Evolutionary conservation across 805 yeast species (phyloP).

Genomic region (Danielozyma ontarioensis): DNA sequence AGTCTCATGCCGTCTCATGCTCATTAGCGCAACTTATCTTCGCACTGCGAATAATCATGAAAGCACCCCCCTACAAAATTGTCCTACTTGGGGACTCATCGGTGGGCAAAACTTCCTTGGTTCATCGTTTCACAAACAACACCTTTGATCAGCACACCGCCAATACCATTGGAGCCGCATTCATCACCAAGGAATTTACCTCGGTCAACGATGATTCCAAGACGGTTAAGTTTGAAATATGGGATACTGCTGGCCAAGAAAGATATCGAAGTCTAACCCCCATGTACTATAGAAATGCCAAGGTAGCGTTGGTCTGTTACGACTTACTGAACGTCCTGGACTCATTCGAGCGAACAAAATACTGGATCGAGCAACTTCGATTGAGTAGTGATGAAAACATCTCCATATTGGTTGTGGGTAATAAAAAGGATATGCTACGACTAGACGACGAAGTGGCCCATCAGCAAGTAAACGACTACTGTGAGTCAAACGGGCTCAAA

Average conservation of each 20-base stretch:
- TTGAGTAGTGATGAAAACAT: conserved; percentile 20
- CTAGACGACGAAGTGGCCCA: conserved; percentile 3
- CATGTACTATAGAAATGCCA: conserved; percentile 42
- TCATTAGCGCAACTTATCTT: too few relatives aligned
- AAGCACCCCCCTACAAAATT: conserved; percentile 30
- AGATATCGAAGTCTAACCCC: conserved; percentile 42
- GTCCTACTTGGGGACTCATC: conserved; percentile 50
- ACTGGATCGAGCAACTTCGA: conserved; percentile 82
- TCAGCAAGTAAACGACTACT: conserved; percentile 13
- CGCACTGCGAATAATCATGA: neutral
- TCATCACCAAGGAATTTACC: conserved; percentile 66
- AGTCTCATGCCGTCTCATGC: too few relatives aligned
- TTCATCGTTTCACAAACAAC: conserved; percentile 68
- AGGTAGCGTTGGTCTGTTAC: conserved; percentile 75
- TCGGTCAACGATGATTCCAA: conserved; percentile 17
- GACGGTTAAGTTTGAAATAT: conserved; percentile 59
- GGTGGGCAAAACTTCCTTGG: conserved; percentile 69
- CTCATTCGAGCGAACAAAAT: conserved; percentile 66
- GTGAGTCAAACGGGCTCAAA: conserved; percentile 12
- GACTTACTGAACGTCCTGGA: conserved; percentile 54
- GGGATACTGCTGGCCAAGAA: conserved; percentile 95
- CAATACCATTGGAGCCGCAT: conserved; percentile 98
- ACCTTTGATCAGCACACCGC: conserved; percentile 75
- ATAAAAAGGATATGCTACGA: conserved; percentile 63
- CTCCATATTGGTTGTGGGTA: conserved; percentile 62